Base-by-base conservation (phyloP, 1,284 basidiomycete genomes). In the Moesziomyces globuligerus region DNA sequence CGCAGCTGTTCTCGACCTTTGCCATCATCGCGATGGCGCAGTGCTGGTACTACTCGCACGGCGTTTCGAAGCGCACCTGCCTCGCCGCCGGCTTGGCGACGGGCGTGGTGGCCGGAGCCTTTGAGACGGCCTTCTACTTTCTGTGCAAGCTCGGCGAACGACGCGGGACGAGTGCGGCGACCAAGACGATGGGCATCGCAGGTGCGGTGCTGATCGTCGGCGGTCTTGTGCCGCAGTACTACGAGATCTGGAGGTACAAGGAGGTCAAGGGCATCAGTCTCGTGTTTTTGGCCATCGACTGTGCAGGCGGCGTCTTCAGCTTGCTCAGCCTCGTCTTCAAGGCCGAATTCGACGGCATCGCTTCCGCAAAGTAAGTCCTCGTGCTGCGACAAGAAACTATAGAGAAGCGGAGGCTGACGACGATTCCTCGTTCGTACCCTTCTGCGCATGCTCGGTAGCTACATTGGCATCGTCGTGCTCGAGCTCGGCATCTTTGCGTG, bases 231-330 rank as follows among this genome's bases (percentile, higher is more conserved):
- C 86, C 86, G 2, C 86, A 87, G 72, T 87, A 85, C 69, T 84
- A 79, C 58, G 90, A 92, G 80, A 92, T 92, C 40, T 90, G 87
- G 83, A 86, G 86, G 69, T 85, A 85, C 67, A 85, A 85, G 65
- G 88, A 91, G 78, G 91, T 92, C 40, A 83, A 89, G 25, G 91
- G 91, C 6, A 88, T 93, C 57, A 90, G 89, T 1, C 83, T 90
- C 45, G 41, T 85, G 3, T 92, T 92, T 83, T 89, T 92, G 84
- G 71, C 83, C 1, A 85, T 92, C 48, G 91, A 93, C 79, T 86
- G 89, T 49, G 76, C 87, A 17, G 91, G 91, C 28, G 91, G 89
- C 4, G 81, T 92, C 10, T 91, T 91, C 82, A 83, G 81, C 37
- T 85, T 88, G 66, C 83, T 91, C 9, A 90, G 90, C 23, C 85